A percentile compares a stretch with the other conserved stretches of the same genome.
phyloP scores from a whole-genome alignment of 179 eudicot species.

The Spinacia oleracea region DNA sequence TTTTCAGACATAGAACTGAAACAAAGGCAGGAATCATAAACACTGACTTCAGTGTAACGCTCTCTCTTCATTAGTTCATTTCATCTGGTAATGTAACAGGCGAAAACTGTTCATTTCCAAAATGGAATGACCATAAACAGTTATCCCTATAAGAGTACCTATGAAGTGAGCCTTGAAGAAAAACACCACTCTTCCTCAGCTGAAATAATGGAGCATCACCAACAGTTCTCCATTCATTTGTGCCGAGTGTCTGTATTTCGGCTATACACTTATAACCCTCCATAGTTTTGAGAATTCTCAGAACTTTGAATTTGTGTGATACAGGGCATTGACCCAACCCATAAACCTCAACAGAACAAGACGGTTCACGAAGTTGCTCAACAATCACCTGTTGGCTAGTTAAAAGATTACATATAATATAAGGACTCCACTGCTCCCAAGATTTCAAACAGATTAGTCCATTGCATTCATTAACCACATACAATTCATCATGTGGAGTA shows the following conservation, averaged over 20 bases:
- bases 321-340: constrained; percentile 7
- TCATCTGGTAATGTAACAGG: neutral
- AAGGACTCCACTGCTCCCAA: constrained; percentile 10
- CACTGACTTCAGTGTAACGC: neutral
- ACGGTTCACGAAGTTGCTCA: neutral
- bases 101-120: neutral
- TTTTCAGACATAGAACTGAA: neutral
- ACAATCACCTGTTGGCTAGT: neutral
- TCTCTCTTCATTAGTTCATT: neutral
- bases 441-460: constrained; percentile 6
- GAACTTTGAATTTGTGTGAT: neutral
- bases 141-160: constrained; percentile 14
- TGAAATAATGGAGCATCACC: constrained; percentile 6
- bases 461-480: constrained; percentile 15
- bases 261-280: neutral
- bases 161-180: constrained; percentile 9
- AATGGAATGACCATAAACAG: constrained; percentile 12
- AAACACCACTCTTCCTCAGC: neutral
- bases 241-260: constrained; percentile 8
- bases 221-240: constrained; percentile 6
- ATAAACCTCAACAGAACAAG: constrained; percentile 5
- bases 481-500: neutral
- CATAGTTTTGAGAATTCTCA: neutral
- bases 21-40: constrained; percentile 1
- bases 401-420: constrained; percentile 6